Evolutionary conservation across 2,329 filamentous ascomycete genomes (phyloP), one percentile per base, ranked within the genome.

Genomic region (Colletotrichum cereale): DNA sequence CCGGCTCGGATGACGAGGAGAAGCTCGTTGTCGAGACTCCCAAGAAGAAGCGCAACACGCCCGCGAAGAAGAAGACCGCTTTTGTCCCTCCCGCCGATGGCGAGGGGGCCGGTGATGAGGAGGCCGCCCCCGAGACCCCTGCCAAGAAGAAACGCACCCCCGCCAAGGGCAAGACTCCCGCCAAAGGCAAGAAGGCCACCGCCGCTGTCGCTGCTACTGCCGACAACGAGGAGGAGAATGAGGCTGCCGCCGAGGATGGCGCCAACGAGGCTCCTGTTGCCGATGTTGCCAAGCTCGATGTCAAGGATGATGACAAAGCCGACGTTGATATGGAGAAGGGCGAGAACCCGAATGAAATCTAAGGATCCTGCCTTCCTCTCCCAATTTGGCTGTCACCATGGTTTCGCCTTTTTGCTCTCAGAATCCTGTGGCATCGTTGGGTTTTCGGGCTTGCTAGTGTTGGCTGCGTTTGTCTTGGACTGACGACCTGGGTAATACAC

Each of bases 141-240:
- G 56, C 42, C n/a, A 74, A 74, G 72, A 69, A 66, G 40, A 70
- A 73, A 62, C 58, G 58, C n/a, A 29, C 56, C 14, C 36, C 62
- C 0, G 44, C 52, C 12, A 72, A 73, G 62, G 38, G 56, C 34
- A 67, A 68, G 42, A 53, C 50, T 3, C 65, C 62, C 8, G 40
- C 18, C 16, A 66, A 73, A 40, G 12, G 11, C 12, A 71, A 71
- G 67, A 71, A 71, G 50, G 38, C 36, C n/a, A n/a, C 36, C 29
- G 55, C 4, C 21, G 29, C 48, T 18, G 50, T 2, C n/a, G 31
- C 26, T 0, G 5, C 34, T 2, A 42, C n/a, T n/a, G 34, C 31
- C 18, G 65, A 74, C n/a, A 55, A 64, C 21, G 70, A 55, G 8
- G 65, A 42, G 11, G 57, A 57, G 29, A 31, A 12, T 12, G 42